Conservation (phyloP, 768 basidiomycete species). For the Kondoa subrosea region DNA sequence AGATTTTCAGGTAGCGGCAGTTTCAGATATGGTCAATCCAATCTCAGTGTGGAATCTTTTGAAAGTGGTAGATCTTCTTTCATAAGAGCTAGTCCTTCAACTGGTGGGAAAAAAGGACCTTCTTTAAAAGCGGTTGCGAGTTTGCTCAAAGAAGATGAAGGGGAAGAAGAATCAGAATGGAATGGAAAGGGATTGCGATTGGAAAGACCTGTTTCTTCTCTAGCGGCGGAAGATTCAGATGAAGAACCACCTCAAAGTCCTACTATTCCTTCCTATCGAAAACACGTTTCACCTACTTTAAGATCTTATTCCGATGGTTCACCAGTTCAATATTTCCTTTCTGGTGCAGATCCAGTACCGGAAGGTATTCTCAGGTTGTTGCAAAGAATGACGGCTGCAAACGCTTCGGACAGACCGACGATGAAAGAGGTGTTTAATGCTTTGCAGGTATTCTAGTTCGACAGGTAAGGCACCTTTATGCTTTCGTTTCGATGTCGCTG, state of each 20-base stretch:
- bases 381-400: slow-evolving; percentile 14
- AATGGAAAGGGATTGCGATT: not conserved
- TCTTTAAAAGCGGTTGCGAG: slow-evolving; percentile 2
- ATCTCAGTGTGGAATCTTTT: not conserved
- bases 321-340: slow-evolving; percentile 21
- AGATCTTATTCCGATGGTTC: slow-evolving; percentile 11
- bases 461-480: not conserved
- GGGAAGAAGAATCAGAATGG: not conserved
- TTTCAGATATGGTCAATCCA: not conserved
- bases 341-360: slow-evolving; percentile 1
- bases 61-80: not conserved
- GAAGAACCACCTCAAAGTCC: not conserved
- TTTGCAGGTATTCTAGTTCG: not conserved
- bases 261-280: not conserved
- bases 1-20: slow-evolving; percentile 9
- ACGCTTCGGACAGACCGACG: slow-evolving; percentile 8
- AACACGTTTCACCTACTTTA: not conserved
- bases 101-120: not conserved
- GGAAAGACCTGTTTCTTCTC: not conserved
- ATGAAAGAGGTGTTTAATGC: slow-evolving; percentile 9
- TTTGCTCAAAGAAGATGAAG: not conserved
- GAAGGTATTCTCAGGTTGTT: slow-evolving; percentile 2
- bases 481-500: not conserved
- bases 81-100: not conserved
- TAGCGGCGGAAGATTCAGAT: slow-evolving; percentile 1